phyloP scores from a whole-genome alignment of 768 basidiomycete species.

The Trametes villosa region DNA sequence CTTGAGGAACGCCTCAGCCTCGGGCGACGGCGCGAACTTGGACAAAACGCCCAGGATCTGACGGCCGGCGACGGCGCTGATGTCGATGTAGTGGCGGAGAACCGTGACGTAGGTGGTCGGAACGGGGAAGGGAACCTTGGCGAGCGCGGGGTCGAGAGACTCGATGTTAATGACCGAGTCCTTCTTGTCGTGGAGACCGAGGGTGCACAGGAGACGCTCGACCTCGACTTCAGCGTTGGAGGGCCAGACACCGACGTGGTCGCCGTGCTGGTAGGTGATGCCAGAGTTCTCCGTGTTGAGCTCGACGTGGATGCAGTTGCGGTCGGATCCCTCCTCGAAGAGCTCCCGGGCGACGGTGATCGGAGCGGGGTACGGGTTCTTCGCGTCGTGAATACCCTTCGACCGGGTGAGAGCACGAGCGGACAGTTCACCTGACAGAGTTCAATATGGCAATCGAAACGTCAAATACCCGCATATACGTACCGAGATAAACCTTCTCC shows the following conservation, averaged over 20 bases:
- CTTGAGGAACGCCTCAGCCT: slow-evolving; percentile 74
- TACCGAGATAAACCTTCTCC: slow-evolving; percentile 94
- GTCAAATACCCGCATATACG: slow-evolving; percentile 26
- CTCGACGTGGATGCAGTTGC: slow-evolving; percentile 95
- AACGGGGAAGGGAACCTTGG: slow-evolving; percentile 98
- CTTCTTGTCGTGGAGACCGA: slow-evolving; percentile 82
- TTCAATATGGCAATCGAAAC: slow-evolving; percentile 18
- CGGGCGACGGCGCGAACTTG: slow-evolving; percentile 84
- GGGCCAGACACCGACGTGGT: slow-evolving; percentile 98
- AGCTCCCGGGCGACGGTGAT: slow-evolving; percentile 80
- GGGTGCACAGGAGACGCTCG: slow-evolving; percentile 80
- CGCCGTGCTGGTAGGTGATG: slow-evolving; percentile 98
- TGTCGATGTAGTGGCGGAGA: slow-evolving; percentile 96
- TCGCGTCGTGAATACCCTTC: slow-evolving; percentile 96
- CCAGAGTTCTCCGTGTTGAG: slow-evolving; percentile 94
- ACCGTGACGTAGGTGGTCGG: slow-evolving; percentile 94
- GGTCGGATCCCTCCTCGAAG: slow-evolving; percentile 70
- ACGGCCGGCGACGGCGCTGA: slow-evolving; percentile 92
- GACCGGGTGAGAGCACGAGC: slow-evolving; percentile 91
- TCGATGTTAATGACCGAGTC: slow-evolving; percentile 89
- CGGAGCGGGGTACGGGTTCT: slow-evolving; percentile 94
- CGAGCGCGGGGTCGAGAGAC: slow-evolving; percentile 96
- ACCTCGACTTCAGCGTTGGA: slow-evolving; percentile 93
- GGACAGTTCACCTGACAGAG: slow-evolving; percentile 80
- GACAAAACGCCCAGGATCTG: slow-evolving; percentile 88